phyloP scores from a whole-genome alignment of 768 basidiomycete genomes.

The Termitomyces sp. region DNA sequence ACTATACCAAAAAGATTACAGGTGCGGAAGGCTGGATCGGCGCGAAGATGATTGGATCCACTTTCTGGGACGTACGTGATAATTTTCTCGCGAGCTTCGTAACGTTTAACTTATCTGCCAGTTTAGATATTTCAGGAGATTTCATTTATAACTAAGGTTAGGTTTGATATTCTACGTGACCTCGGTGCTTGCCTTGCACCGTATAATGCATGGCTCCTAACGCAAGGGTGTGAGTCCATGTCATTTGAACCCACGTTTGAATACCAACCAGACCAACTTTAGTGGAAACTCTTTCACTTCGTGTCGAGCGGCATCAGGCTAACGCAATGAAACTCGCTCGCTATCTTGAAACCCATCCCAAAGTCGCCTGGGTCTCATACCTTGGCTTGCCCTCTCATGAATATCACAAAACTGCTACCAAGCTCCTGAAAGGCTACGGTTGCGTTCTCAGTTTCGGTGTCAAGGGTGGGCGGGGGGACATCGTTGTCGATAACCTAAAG shows the following conservation, averaged over 20 bases:
- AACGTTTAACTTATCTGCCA: not conserved
- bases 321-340: constrained; percentile 40
- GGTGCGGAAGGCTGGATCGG: constrained; percentile 7
- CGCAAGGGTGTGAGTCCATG: constrained; percentile 34
- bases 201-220: constrained; percentile 51
- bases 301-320: constrained; percentile 50
- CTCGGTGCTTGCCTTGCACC: constrained; percentile 49
- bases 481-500: constrained; percentile 32
- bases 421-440: constrained; percentile 42
- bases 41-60: constrained; percentile 7
- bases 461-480: constrained; percentile 30
- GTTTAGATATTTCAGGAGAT: constrained; percentile 13
- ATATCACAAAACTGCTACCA: constrained; percentile 43
- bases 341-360: constrained; percentile 49
- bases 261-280: not conserved
- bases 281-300: constrained; percentile 56
- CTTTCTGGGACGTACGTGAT: constrained; percentile 12
- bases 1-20: constrained; percentile 7
- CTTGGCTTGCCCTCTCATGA: constrained; percentile 48
- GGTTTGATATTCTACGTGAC: constrained; percentile 52
- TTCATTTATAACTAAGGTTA: constrained; percentile 17
- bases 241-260: not conserved
- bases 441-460: constrained; percentile 64
- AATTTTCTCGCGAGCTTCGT: not conserved
- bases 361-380: constrained; percentile 61